Evolutionary conservation across 495 filamentous ascomycete species (phyloP), one percentile per base, ranked within the genome.

Genomic region (Penicillium pancosmium): DNA sequence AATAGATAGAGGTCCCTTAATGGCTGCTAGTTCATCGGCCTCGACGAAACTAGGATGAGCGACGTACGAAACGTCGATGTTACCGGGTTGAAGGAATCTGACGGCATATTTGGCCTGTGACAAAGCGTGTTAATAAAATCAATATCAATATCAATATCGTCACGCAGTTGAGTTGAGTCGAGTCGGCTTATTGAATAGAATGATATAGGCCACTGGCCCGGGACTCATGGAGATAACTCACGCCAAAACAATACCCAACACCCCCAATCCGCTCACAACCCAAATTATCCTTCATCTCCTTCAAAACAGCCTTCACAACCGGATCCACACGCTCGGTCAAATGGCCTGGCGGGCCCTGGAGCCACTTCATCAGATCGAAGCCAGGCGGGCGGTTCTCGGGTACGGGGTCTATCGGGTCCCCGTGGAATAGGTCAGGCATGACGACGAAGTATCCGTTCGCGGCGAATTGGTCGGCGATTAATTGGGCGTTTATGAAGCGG

Each of bases 191-290:
- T n/a, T n/a, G n/a, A n/a, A n/a, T n/a, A n/a, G n/a, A n/a, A n/a
- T n/a, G n/a, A n/a, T n/a, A n/a, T n/a, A n/a, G n/a, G n/a, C n/a
- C n/a, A n/a, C n/a, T n/a, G n/a, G n/a, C n/a, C n/a, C n/a, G n/a
- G n/a, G n/a, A n/a, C n/a, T n/a, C n/a, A n/a, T n/a, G n/a, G n/a
- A n/a, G n/a, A n/a, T n/a, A 51, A 27, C 65, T 31, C 61, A 65
- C 65, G 11, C 90, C 91, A 66, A 92, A 93, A 76, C 91, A 93
- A 77, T 93, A 92, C 9, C 91, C 91, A 2, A 88, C 80, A 40
- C 78, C 82, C 1, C 86, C 91, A 41, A 93, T 70, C 63, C 81
- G 84, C 72, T 85, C 84, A 44, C 80, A 60, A 70, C 84, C 82
- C 11, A 84, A 66, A 19, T 66, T 67, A 3, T 58, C 69, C 56